These are phyloP conservation scores for Blastobotrys petasosporus DNA, from an alignment of 1,139 yeast genomes.

Conservation along the genomic window DNA sequence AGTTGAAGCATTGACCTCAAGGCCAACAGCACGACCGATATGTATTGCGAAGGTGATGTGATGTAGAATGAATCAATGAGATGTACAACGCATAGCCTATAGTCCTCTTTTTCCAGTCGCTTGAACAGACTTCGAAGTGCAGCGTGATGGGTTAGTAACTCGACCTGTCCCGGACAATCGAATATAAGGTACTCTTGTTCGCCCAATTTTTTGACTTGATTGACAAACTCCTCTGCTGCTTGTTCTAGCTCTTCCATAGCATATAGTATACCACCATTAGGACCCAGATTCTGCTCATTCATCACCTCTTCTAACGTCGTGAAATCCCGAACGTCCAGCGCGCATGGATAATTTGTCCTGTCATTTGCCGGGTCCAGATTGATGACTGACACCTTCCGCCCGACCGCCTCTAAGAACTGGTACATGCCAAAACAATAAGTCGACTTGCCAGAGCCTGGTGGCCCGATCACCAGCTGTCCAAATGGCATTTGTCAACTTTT, in stretches of 20 bases:
- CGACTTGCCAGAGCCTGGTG: constrained; percentile 97
- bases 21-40: constrained; percentile 76
- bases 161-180: constrained; percentile 98
- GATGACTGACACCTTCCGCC: constrained; percentile 74
- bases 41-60: constrained; percentile 83
- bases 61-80: constrained; percentile 80
- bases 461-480: constrained; percentile 93
- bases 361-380: constrained; percentile 97
- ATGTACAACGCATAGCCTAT: constrained; percentile 80
- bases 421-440: constrained; percentile 89
- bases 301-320: constrained; percentile 84
- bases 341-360: constrained; percentile 69
- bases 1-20: constrained; percentile 87
- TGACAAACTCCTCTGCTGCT: constrained; percentile 54
- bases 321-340: constrained; percentile 82
- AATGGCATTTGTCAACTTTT: constrained; percentile 37
- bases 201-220: constrained; percentile 52
- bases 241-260: constrained; percentile 64
- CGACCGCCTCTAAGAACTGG: constrained; percentile 90
- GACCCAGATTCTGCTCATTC: constrained; percentile 79
- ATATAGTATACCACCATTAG: constrained; percentile 90
- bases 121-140: constrained; percentile 70
- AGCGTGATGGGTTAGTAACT: constrained; percentile 85
- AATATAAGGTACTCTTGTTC: constrained; percentile 68
- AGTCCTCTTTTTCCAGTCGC: constrained; percentile 53